Evolutionary conservation across 73 alveolate species (phyloP).

Genomic region (Paramecium sexaurelia): DNA sequence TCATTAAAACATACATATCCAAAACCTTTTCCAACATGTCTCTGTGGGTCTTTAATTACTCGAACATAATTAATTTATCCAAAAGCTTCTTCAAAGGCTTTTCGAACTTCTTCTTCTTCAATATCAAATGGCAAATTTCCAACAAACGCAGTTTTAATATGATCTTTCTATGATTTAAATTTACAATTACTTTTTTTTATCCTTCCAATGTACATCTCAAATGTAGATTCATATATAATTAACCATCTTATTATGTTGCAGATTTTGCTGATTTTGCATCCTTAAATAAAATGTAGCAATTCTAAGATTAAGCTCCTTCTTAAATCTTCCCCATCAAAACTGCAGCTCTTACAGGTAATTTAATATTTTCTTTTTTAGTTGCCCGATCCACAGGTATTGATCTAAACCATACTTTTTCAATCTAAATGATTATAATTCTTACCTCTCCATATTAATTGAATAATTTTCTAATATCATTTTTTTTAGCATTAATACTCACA

Average conservation of each 20-base stretch:
- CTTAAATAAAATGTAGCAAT: slow-evolving; percentile 76
- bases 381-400: slow-evolving; percentile 71
- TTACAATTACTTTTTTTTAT: slow-evolving; percentile 29
- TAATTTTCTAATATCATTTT: slow-evolving; percentile 68
- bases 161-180: slow-evolving; percentile 50
- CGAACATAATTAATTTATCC: slow-evolving; percentile 80
- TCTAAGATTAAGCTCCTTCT: slow-evolving; percentile 70
- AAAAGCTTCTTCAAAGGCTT: slow-evolving; percentile 66
- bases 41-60: slow-evolving; percentile 78
- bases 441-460: slow-evolving; percentile 77
- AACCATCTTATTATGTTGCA: slow-evolving; percentile 70
- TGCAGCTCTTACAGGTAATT: slow-evolving; percentile 71
- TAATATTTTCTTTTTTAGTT: slow-evolving; percentile 2
- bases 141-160: slow-evolving; percentile 72
- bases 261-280: slow-evolving; percentile 66
- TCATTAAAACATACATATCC: slow-evolving; percentile 75
- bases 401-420: slow-evolving; percentile 86
- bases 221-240: slow-evolving; percentile 75
- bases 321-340: slow-evolving; percentile 66
- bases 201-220: slow-evolving; percentile 76
- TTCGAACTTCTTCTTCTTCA: slow-evolving; percentile 82
- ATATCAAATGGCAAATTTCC: slow-evolving; percentile 81
- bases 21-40: slow-evolving; percentile 82
- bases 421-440: neutral
- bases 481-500: slow-evolving; percentile 66